Evolutionary conservation across 73 alveolate genomes (phyloP).

Genomic region (Blepharisma japonicum): DNA sequence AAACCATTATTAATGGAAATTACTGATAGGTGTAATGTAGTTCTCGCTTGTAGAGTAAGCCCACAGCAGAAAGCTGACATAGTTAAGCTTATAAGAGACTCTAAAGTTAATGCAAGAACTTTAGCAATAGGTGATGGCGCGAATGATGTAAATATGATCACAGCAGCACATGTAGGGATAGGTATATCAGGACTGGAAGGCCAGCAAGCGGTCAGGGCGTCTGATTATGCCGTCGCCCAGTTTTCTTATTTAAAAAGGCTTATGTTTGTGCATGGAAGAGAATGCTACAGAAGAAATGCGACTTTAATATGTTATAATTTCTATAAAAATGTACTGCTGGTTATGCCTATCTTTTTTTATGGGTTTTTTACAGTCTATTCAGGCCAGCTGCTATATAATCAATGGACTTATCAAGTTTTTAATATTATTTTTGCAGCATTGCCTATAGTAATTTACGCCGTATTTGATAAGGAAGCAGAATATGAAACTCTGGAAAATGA

Average conservation of each 20-base stretch:
- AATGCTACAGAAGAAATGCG: slow-evolving; percentile 91
- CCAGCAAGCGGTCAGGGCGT: slow-evolving; percentile 91
- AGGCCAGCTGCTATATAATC: slow-evolving; percentile 84
- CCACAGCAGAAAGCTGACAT: slow-evolving; percentile 93
- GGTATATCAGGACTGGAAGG: slow-evolving; percentile 97
- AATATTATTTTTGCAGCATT: slow-evolving; percentile 83
- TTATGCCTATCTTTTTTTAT: slow-evolving; percentile 87
- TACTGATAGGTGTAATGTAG: slow-evolving; percentile 51
- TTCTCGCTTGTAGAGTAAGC: slow-evolving; percentile 90
- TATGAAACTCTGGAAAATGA: slow-evolving; percentile 46
- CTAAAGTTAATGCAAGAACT: slow-evolving; percentile 70
- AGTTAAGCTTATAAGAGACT: slow-evolving; percentile 70
- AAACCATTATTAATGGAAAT: slow-evolving; percentile 54
- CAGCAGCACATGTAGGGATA: slow-evolving; percentile 93
- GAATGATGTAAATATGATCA: slow-evolving; percentile 97
- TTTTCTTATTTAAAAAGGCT: slow-evolving; percentile 80
- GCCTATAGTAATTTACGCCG: slow-evolving; percentile 86
- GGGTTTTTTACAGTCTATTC: slow-evolving; percentile 77
- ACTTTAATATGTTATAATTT: slow-evolving; percentile 87
- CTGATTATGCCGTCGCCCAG: slow-evolving; percentile 92
- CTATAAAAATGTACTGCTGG: slow-evolving; percentile 90
- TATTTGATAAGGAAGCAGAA: slow-evolving; percentile 73
- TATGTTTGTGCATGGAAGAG: slow-evolving; percentile 95
- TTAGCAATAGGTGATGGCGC: slow-evolving; percentile 99
- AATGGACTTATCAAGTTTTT: slow-evolving; percentile 88